Base-by-base conservation (phyloP, 768 basidiomycete species). In the Crassisporium funariophilum region DNA sequence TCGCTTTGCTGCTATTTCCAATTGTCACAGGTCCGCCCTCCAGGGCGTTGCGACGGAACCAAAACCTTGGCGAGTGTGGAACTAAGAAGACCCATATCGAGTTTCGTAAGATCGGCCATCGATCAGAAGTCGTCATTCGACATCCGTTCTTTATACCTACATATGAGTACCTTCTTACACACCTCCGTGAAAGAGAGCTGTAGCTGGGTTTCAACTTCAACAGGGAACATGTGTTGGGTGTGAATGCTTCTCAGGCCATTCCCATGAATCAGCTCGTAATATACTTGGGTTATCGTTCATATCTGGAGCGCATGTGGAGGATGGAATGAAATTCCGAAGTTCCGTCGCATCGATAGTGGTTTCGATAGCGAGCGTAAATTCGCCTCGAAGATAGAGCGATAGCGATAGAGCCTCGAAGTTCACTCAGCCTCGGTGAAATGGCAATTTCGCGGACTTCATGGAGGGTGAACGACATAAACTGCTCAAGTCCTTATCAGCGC, bases 11-110 rank as follows among this genome's bases (percentile, higher is more conserved):
- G n/a, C n/a, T n/a, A n/a, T 44, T 35, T 27, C 49, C 24, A 33
- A 24, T 43, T 22, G 20, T 12, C 42, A 29, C 34, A 52, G 39
- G 45, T 44, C 50, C 46, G 45, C 35, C 41, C 36, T 48, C 46
- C 54, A 55, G 54, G 42, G 21, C 36, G 16, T 50, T 40, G 35
- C 25, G 25, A 46, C 44, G 54, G 52, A 50, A 38, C 52, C 52
- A 57, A 37, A 48, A 38, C 41, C 46, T 48, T 53, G 46, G 52
- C 48, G 50, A 39, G 42, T 51, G 50, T 44, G 49, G 47, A 42
- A 45, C 40, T 41, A 24, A 44, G 25, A 38, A 46, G 37, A 40
- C 11, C 38, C 35, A 38, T 47, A 47, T 49, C 46, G 33, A 50
- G 55, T 44, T 53, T 49, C 36, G n/a, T 20, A 36, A 45, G 34